Percentiles rank a stretch among this genome's conserved stretches.
Evolutionary conservation across 169 alveolate species (phyloP).

Genomic region (Eimeria praecox): DNA sequence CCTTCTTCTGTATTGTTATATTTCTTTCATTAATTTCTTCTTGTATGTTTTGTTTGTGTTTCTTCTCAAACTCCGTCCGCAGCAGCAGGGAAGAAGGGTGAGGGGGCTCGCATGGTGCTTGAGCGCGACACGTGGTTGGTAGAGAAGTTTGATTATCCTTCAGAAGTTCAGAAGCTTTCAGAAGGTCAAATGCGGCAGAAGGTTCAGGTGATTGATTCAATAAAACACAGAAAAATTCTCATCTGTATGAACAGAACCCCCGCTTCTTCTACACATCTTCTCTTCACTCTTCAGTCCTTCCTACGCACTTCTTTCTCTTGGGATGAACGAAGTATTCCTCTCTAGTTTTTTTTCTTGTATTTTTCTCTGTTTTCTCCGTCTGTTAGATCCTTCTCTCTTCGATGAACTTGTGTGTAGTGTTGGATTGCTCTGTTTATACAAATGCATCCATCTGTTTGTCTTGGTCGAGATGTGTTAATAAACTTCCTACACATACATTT

Average conservation of each 20-base stretch:
- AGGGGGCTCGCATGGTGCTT: constrained; percentile 50
- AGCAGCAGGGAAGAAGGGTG: background rate
- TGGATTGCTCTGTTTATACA: no score
- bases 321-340: no score
- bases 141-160: constrained; percentile 33
- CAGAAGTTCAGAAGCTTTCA: background rate
- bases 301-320: no score
- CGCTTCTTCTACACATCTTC: background rate
- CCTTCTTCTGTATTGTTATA: background rate
- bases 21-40: background rate
- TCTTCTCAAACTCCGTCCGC: background rate
- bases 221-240: background rate
- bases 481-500: no score
- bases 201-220: constrained; percentile 39
- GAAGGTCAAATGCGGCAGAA: constrained; percentile 73
- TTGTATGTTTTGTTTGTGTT: background rate
- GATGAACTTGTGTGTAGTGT: no score
- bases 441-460: no score
- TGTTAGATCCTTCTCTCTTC: no score
- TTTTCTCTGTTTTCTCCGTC: no score
- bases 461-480: no score
- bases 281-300: no score
- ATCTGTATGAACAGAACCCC: background rate
- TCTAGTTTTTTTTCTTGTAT: no score
- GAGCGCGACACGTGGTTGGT: constrained; percentile 81